Evolutionary conservation across 2,329 filamentous ascomycete species (phyloP).

Genomic region (Fusarium oligoseptatum): DNA sequence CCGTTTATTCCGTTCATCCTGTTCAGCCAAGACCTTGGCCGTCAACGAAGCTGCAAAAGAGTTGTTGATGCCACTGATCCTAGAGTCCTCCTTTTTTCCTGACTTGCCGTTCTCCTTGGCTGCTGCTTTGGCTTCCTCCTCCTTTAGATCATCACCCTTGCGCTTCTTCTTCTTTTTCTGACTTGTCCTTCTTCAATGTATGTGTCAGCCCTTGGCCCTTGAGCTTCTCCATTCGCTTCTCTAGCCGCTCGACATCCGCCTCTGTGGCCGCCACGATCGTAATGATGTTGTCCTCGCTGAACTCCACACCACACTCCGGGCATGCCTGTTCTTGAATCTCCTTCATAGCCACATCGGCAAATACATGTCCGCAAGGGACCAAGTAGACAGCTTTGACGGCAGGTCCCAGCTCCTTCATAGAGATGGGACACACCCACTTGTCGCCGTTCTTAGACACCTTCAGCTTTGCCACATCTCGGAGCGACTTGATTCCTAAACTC

Average conservation of each 20-base stretch:
- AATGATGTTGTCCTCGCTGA: constrained; percentile 82
- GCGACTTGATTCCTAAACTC: constrained; percentile 75
- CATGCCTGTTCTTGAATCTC: constrained; percentile 77
- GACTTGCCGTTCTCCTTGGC: constrained; percentile 49
- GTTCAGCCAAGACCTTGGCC: constrained; percentile 87
- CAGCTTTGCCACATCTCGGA: constrained; percentile 90
- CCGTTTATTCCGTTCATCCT: constrained; percentile 84
- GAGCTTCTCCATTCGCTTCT: constrained; percentile 76
- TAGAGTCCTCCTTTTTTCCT: constrained; percentile 52
- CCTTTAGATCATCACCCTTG: constrained; percentile 56
- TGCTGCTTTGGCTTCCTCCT: constrained; percentile 64
- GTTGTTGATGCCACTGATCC: constrained; percentile 83
- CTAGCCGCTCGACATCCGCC: constrained; percentile 77
- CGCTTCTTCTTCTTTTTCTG: constrained; percentile 78
- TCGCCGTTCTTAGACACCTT: constrained; percentile 71
- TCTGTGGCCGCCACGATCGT: constrained; percentile 80
- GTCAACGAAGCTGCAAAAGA: constrained; percentile 87
- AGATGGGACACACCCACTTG: constrained; percentile 87
- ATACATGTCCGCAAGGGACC: constrained; percentile 95
- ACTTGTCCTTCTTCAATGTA: constrained; percentile 85
- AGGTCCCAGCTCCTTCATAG: constrained; percentile 86
- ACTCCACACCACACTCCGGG: constrained; percentile 81
- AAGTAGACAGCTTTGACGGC: constrained; percentile 86
- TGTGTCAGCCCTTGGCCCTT: constrained; percentile 82
- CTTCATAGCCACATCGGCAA: constrained; percentile 86